Base-by-base conservation (phyloP, 2,329 filamentous ascomycete species). In the Ramularia endophylla region DNA sequence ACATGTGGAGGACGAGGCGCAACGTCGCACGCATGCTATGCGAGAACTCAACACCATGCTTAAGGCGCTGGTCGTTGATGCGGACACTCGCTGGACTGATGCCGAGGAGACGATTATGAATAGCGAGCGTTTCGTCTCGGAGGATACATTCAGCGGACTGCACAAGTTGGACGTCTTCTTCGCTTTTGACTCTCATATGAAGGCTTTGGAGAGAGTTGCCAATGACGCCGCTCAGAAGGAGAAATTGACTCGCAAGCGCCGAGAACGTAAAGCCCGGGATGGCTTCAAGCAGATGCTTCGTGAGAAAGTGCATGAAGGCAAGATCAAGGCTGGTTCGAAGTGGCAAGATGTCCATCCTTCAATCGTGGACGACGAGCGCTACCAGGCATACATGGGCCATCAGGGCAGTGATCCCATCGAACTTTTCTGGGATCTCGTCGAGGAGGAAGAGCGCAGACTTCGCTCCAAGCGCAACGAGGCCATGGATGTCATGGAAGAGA, bases 171-270 rank as follows among this genome's bases (percentile, higher is more conserved):
- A 98, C 65, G 80, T 97, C 61, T 75, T 98, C 68, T 88, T 80
- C 58, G 85, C 85, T 46, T 98, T 97, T 65, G 88, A 97, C 68
- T 87, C 85, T 58, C 90, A 97, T 61, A 92, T 97, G 71, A 95
- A 94, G 67, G 77, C 82, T 43, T 75, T 97, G 51, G 92, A 98
- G 66, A 84, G 88, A 47, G 80, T 80, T 38, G 89, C 94, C 69
- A 97, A 97, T 65, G 88, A 95, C 61, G 78, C 82, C 35, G 83
- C 86, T 49, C 92, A 98, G 65, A 80, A 86, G 54, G 82, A 92
- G 57, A 95, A 94, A 70, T 83, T 82, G 47, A 76, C 77, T 54
- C 90, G 85, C 65, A 77, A 80, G 41, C 81, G 92, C 46, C 78
- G 82, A 52, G 88, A 95, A 62, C 86, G 92, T 49, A 85, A 88